Conservation (phyloP, 2,329 filamentous ascomycete species). For the Byssochlamys sp. region DNA sequence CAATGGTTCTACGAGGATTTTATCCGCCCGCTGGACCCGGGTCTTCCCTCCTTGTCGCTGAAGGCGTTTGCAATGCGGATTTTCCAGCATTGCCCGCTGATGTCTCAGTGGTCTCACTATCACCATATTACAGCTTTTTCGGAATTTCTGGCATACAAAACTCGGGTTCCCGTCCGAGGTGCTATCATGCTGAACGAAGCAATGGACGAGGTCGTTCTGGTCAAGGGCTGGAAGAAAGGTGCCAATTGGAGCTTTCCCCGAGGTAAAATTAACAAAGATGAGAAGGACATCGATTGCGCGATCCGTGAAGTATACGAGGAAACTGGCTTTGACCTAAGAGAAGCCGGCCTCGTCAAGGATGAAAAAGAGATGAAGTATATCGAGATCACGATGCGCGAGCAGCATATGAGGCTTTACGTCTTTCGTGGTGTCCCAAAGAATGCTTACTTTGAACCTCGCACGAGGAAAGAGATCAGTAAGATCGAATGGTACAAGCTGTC, state of each 20-base stretch:
- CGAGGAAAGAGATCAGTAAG: conserved; percentile 93
- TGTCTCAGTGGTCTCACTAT: conserved; percentile 68
- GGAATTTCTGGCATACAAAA: conserved; percentile 90
- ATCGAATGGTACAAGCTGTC: conserved; percentile 90
- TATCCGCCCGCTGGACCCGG: conserved; percentile 77
- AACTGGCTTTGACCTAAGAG: conserved; percentile 74
- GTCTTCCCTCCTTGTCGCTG: conserved; percentile 73
- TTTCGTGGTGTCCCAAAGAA: conserved; percentile 82
- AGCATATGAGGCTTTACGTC: conserved; percentile 85
- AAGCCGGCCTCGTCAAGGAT: conserved; percentile 64
- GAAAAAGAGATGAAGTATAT: conserved; percentile 70
- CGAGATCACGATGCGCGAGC: conserved; percentile 79
- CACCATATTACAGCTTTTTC: conserved; percentile 77
- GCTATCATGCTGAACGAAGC: conserved; percentile 83
- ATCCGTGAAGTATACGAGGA: conserved; percentile 92
- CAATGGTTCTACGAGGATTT: conserved; percentile 99
- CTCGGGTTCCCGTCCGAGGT: conserved; percentile 81
- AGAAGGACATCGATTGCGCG: conserved; percentile 86
- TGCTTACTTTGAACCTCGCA: conserved; percentile 77
- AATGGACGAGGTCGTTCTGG: conserved; percentile 90
- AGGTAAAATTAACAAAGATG: conserved; percentile 97
- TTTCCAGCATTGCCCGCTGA: conserved; percentile 85
- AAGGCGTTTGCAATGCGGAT: conserved; percentile 80
- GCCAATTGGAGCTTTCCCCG: conserved; percentile 93
- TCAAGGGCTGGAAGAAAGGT: conserved; percentile 96